Evolutionary conservation across 768 basidiomycete genomes (phyloP), one percentile per base, ranked within the genome.

Genomic region (Podaxis mareebaensis): DNA sequence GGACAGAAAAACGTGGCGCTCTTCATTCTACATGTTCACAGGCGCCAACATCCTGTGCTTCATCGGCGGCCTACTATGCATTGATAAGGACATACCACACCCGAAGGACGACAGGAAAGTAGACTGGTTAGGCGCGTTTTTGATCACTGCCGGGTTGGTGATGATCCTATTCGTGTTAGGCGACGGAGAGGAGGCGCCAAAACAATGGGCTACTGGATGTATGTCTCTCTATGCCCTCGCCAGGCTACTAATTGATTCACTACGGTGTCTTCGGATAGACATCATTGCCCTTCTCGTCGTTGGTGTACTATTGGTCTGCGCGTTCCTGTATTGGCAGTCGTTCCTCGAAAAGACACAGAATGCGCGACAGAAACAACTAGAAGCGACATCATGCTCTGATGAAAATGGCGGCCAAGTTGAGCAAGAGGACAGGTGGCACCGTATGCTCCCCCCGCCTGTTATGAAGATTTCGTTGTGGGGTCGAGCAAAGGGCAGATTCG

Each of bases 71-170:
- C 69, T 83, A 1, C 58, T 88, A 20, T 80, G 81, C 3, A 85
- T 96, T 30, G 88, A 91, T 28, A 42, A 74, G 0, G 93, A 95
- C 66, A 58, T 69, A 20, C 79, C 78, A 12, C 78, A 83, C 0
- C 58, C 67, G 10, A 79, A 80, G 60, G 54, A 49, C 0, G 82
- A 83, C 58, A 72, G 77, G 30, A 77, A 86, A 0, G 79, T 94
- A 0, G 93, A 95, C 65, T 93, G 91, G 91, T 73, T 91, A 20
- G 93, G 93, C 3, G 89, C 88, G 0, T 72, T 81, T 17, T 72
- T 94, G 13, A 73, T 78, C n/a, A 91, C 91, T 0, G 71, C 76
- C 0, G 91, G 90, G 0, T 75, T 95, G 36, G 83, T 89, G 1
- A 74, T 94, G 0, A 79, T 95, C 64, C 80, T 89, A 10, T 93